Base-by-base conservation (phyloP, 495 filamentous ascomycete species). In the Tetracladium setigerum region DNA sequence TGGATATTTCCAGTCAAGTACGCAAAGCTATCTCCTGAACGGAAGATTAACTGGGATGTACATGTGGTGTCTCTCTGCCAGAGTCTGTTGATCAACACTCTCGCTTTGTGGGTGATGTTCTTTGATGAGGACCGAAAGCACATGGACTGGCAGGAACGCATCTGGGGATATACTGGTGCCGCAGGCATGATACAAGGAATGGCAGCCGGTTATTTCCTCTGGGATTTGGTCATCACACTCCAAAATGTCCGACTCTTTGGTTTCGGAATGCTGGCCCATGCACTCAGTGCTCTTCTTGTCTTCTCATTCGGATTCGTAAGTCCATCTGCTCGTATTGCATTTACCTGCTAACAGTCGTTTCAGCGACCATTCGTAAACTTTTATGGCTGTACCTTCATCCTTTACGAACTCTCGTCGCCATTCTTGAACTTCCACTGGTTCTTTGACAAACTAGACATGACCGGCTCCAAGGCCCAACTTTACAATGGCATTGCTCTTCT, bases 391-490 rank as follows among this genome's bases (percentile, higher is more conserved):
- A 78, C 81, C 43, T 97, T 99, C 70, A 87, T 99, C 59, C 87
- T 99, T 57, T 99, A 95, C 74, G 92, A 99, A 71, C 85, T 99
- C 46, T 95, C 88, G 44, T 84, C 81, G 55, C 89, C 89, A 12
- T 91, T 95, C 70, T 81, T 94, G 58, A 94, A 95, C 64, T 86
- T 97, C 67, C 92, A 99, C 74, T 99, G 92, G 92, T 97, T 99
- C 77, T 90, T 85, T 61, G 92, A 99, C 71, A 99, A 99, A 69
- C 73, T 96, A 58, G 81, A 86, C 63, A 83, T 95, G 76, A 99
- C 94, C 17, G 92, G 92, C 42, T 85, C 85, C 16, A 37, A 64
- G 13, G 52, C 76, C 38, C 89, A 96, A 66, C 81, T 91, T 57
- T 86, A 90, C 66, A 96, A 96, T 63, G 89, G 89, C 57, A 79